A percentile compares a stretch with the other conserved stretches of the same genome.
Conservation (phyloP, 805 yeast genomes). For the Sporopachydermia quercuum region DNA sequence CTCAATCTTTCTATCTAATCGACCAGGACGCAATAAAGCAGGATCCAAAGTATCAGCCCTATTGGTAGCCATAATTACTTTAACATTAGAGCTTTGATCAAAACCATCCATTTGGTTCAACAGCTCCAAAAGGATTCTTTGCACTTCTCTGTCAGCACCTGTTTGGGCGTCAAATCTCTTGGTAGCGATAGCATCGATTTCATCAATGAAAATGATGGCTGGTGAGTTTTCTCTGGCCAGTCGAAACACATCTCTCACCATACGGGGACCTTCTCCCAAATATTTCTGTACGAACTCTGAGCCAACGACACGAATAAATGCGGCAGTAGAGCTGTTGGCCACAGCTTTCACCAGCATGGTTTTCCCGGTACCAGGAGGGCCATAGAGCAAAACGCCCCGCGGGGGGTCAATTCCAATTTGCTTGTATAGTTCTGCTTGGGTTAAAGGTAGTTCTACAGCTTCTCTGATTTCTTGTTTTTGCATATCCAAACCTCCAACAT, state of each 20-base stretch:
- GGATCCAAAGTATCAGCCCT: constrained; percentile 99
- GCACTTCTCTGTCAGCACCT: constrained; percentile 99
- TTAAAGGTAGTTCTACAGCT: constrained; percentile 92
- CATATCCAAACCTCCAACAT: constrained; percentile 98
- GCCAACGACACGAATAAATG: constrained; percentile 93
- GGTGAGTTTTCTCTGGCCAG: constrained; percentile 97
- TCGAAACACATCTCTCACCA: constrained; percentile 97
- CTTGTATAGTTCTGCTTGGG: constrained; percentile 89
- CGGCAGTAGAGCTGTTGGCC: constrained; percentile 90
- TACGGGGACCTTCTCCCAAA: constrained; percentile 98
- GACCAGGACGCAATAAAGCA: constrained; percentile 94
- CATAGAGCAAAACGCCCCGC: constrained; percentile 90
- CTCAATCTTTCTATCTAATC: constrained; percentile 95
- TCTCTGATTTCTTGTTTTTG: constrained; percentile 98
- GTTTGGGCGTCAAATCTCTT: constrained; percentile 99
- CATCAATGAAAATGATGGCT: constrained; percentile 92
- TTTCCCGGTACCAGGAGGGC: constrained; percentile 99
- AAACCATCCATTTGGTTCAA: constrained; percentile 99
- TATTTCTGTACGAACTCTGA: constrained; percentile 97
- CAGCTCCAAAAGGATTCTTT: constrained; percentile 88
- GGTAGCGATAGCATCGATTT: constrained; percentile 97
- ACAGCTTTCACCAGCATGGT: constrained; percentile 99
- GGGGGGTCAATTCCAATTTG: constrained; percentile 99
- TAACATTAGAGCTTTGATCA: constrained; percentile 88
- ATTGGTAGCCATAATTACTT: constrained; percentile 98